Evolutionary conservation across 2,329 filamentous ascomycete species (phyloP).

Genomic region (Graphilbum ipis-grandicollis): DNA sequence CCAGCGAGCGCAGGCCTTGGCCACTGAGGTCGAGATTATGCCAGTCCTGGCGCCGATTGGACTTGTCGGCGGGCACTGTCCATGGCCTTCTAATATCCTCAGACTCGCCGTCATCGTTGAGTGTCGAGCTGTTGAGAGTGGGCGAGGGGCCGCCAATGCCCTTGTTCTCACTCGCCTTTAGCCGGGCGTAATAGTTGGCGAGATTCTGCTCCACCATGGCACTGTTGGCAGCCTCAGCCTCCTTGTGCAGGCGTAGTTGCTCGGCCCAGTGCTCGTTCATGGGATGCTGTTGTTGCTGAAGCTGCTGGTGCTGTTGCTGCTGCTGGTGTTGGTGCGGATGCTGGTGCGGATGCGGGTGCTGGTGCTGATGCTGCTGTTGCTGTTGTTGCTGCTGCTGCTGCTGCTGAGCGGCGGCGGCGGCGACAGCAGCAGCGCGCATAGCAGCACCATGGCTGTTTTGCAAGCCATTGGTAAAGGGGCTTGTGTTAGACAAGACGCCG

Average conservation of each 20-base stretch:
- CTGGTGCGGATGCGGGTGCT: too few species aligned
- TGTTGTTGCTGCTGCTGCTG: constrained; percentile 21
- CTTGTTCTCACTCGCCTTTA: constrained; percentile 53
- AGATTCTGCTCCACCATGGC: constrained; percentile 53
- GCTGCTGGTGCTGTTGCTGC: neutral
- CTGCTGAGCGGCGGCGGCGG: constrained; percentile 12
- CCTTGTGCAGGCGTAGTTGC: constrained; percentile 66
- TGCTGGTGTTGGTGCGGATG: constrained; percentile 11
- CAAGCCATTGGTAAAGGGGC: constrained; percentile 36
- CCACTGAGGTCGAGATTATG: constrained; percentile 86
- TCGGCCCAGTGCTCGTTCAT: constrained; percentile 67
- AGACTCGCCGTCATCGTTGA: constrained; percentile 32
- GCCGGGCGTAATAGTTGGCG: constrained; percentile 54
- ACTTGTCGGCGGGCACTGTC: constrained; percentile 44
- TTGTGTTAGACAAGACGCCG: constrained; percentile 46
- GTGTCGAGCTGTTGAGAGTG: constrained; percentile 27
- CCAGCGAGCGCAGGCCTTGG: constrained; percentile 77
- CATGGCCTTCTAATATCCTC: constrained; percentile 39
- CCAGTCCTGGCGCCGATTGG: constrained; percentile 66
- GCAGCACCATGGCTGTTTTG: constrained; percentile 32
- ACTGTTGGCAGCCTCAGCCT: constrained; percentile 53
- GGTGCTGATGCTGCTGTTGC: constrained; percentile 13
- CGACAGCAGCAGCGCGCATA: constrained; percentile 12
- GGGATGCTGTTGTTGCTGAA: constrained; percentile 18
- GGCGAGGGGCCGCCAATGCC: constrained; percentile 40